phyloP scores from a whole-genome alignment of 2,329 filamentous ascomycete genomes.

The Fusarium secorum region DNA sequence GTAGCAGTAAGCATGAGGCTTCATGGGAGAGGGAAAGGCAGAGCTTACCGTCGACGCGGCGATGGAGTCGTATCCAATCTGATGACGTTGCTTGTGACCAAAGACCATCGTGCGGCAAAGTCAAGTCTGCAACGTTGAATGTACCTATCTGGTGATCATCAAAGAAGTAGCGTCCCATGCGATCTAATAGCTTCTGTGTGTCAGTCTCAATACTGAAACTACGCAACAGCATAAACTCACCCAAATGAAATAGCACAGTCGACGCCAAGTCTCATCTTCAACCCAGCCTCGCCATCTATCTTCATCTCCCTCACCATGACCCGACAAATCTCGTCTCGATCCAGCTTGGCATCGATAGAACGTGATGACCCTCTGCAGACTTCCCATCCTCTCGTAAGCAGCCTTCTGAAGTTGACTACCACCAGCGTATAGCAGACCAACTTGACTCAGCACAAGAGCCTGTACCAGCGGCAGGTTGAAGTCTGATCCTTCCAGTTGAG shows the following conservation, averaged over 20 bases:
- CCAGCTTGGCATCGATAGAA: neutral
- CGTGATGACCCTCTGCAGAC: neutral
- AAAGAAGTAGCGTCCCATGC: constrained; percentile 6
- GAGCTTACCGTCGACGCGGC: neutral
- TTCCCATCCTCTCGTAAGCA: neutral
- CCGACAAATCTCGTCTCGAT: accelerated
- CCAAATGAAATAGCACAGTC: constrained; percentile 14
- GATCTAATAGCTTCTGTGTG: neutral
- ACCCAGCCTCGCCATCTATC: constrained; percentile 2
- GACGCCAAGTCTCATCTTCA: neutral
- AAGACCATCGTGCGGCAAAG: constrained; percentile 14
- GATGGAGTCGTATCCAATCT: constrained; percentile 1
- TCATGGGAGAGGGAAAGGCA: no score
- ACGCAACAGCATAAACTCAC: accelerated
- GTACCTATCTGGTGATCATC: neutral
- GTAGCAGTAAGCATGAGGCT: no score
- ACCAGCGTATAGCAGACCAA: constrained; percentile 10
- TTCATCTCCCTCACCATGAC: neutral
- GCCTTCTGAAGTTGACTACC: neutral
- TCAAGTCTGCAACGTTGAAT: neutral
- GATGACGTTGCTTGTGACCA: neutral
- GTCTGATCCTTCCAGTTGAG: neutral
- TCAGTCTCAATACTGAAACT: accelerated
- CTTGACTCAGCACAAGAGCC: constrained; percentile 26
- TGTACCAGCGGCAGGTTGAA: neutral